A percentile compares a stretch with the other conserved stretches of the same genome.
Evolutionary conservation across 495 filamentous ascomycete genomes (phyloP).

Genomic region (Sporormia fimetaria): DNA sequence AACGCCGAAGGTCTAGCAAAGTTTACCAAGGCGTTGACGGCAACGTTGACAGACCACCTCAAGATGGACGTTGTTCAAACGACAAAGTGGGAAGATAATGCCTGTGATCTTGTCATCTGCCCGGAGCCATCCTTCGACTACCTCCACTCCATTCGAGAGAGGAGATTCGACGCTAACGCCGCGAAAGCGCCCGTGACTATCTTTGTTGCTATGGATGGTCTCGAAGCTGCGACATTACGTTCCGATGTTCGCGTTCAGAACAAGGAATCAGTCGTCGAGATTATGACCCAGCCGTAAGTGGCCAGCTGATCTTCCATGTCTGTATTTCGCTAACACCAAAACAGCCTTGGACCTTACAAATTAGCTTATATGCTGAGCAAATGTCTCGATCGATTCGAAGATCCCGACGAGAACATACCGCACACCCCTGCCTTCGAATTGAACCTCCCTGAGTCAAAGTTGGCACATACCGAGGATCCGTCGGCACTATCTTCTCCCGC

Average conservation of each 20-base stretch:
- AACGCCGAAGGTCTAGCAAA: neutral
- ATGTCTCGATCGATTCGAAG: conserved; percentile 12
- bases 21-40: conserved; percentile 2
- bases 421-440: too few relatives aligned
- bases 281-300: conserved; percentile 17
- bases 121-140: conserved; percentile 18
- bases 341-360: conserved; percentile 16
- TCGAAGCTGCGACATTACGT: conserved; percentile 16
- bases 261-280: conserved; percentile 17
- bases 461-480: neutral
- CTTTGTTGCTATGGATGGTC: conserved; percentile 14
- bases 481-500: neutral
- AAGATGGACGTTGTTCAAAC: conserved; percentile 11
- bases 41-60: conserved; percentile 5
- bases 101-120: conserved; percentile 16
- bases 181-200: conserved; percentile 9
- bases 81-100: conserved; percentile 1
- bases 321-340: neutral
- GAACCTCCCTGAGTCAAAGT: neutral
- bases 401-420: conserved; percentile 13
- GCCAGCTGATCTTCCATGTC: neutral
- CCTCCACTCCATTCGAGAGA: conserved; percentile 3
- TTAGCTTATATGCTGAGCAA: conserved; percentile 8
- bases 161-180: neutral
- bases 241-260: conserved; percentile 10